A percentile compares a stretch with the other conserved stretches of the same genome.
Evolutionary conservation across 805 yeast genomes (phyloP).

Genomic region (Kazachstania psychrophila): DNA sequence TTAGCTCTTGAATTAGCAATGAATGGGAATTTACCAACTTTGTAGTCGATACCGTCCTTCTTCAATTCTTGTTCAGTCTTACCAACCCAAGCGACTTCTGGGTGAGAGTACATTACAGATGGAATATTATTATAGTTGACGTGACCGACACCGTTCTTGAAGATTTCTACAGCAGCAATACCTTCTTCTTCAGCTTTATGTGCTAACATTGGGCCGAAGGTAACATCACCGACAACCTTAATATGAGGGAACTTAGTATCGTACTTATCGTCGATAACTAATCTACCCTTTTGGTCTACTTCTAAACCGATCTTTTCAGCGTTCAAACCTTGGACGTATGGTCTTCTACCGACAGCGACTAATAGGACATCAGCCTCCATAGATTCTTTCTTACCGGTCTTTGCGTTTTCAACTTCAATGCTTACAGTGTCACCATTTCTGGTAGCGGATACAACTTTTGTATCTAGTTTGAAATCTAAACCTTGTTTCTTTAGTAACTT

Average conservation of each 20-base stretch:
- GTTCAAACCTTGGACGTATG: conserved; percentile 82
- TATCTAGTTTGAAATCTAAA: conserved; percentile 80
- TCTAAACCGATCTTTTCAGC: conserved; percentile 87
- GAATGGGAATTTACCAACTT: conserved; percentile 96
- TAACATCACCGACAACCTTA: conserved; percentile 96
- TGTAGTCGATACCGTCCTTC: conserved; percentile 84
- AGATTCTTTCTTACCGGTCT: conserved; percentile 69
- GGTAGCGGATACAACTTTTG: conserved; percentile 81
- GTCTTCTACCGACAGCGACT: conserved; percentile 99
- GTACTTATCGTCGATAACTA: conserved; percentile 89
- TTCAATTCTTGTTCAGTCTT: conserved; percentile 90
- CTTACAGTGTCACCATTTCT: conserved; percentile 84
- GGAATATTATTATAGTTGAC: conserved; percentile 98
- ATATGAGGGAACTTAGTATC: conserved; percentile 88
- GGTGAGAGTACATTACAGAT: conserved; percentile 97
- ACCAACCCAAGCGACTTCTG: conserved; percentile 99
- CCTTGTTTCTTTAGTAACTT: conserved; percentile 93
- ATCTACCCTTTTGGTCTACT: conserved; percentile 82
- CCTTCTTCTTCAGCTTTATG: conserved; percentile 99
- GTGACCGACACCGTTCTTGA: conserved; percentile 91
- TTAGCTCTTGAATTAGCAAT: conserved; percentile 99
- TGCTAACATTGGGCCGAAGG: conserved; percentile 98
- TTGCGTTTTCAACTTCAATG: conserved; percentile 81
- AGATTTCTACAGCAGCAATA: conserved; percentile 93
- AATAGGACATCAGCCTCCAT: conserved; percentile 86